Base-by-base conservation (phyloP, 768 basidiomycete genomes). In the Agaricus blazei region DNA sequence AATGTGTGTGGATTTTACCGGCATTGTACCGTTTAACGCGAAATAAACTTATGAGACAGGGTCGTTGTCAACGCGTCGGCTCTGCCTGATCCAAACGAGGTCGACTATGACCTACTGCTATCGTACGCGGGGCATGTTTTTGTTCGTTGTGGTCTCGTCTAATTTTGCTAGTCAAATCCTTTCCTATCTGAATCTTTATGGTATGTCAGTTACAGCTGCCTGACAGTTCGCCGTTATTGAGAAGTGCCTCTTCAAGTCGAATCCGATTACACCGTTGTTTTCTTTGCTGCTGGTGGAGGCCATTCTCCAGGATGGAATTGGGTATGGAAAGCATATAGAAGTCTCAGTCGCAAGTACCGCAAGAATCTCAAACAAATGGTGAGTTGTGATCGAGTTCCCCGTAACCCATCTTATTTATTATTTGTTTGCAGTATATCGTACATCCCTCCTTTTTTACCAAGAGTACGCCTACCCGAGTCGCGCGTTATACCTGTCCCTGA, bases 321-420 rank as follows among this genome's bases (percentile, higher is more conserved):
- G 92, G 80, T 94, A 9, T 93, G 91, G 91, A 92, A 89, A 64
- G 88, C 90, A 0, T 93, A 93, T 67, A 78, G 90, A 24, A 87
- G 86, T 63, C 72, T 88, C 44, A 90, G 78, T 65, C 76, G 88
- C 51, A 92, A 90, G 67, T 94, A 92, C 64, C 80, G 92, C 51
- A 94, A 94, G 74, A 91, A 94, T 64, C 68, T 94, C 56, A 93
- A 93, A 68, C 82, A 83, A 64, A 65, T 94, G 69, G 90, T 88
- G 58, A 53, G 87, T 68, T 23, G 36, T 34, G 34, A 34, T 11
- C 34, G 7, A 34, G 34, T 3, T 6, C 19, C 26, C 52, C 9
- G 27, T 24, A 11, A 23, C 36, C 51, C 8, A 9, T 40, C 28
- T 38, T 26, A 31, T 24, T 44, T 19, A 12, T 9, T 24, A 37